Evolutionary conservation across 2,329 filamentous ascomycete species (phyloP).

Genomic region (Neopestalotiopsis sp.): DNA sequence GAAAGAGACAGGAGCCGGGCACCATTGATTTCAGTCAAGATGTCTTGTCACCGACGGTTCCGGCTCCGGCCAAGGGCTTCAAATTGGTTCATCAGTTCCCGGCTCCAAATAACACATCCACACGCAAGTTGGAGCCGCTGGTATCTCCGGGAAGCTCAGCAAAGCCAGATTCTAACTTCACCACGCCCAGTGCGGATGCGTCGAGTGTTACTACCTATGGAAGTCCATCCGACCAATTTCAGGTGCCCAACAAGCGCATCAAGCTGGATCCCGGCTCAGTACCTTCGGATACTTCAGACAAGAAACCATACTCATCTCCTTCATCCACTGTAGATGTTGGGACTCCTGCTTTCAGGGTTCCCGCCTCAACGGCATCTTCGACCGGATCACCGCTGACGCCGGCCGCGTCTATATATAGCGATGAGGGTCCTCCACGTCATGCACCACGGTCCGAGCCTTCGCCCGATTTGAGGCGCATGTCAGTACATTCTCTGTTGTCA

Average conservation of each 20-base stretch:
- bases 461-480: conserved; percentile 50
- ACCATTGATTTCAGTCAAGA: conserved; percentile 32
- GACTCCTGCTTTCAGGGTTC: conserved; percentile 30
- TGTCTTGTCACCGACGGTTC: conserved; percentile 32
- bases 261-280: conserved; percentile 30
- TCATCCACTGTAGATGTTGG: conserved; percentile 35
- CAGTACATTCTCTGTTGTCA: conserved; percentile 68
- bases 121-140: conserved; percentile 36
- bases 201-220: conserved; percentile 23
- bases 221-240: conserved; percentile 27
- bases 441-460: conserved; percentile 26
- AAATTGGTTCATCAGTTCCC: conserved; percentile 42
- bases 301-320: conserved; percentile 34
- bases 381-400: conserved; percentile 45
- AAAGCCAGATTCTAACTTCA: conserved; percentile 23
- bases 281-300: conserved; percentile 28
- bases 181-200: conserved; percentile 25
- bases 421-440: conserved; percentile 38
- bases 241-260: conserved; percentile 32
- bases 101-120: conserved; percentile 29
- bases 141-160: conserved; percentile 26
- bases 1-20: conserved; percentile 55
- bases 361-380: conserved; percentile 31
- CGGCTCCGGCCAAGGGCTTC: conserved; percentile 34
- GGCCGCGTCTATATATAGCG: conserved; percentile 43